Base-by-base conservation (phyloP, 2,329 filamentous ascomycete genomes). In the Phoma sp. region DNA sequence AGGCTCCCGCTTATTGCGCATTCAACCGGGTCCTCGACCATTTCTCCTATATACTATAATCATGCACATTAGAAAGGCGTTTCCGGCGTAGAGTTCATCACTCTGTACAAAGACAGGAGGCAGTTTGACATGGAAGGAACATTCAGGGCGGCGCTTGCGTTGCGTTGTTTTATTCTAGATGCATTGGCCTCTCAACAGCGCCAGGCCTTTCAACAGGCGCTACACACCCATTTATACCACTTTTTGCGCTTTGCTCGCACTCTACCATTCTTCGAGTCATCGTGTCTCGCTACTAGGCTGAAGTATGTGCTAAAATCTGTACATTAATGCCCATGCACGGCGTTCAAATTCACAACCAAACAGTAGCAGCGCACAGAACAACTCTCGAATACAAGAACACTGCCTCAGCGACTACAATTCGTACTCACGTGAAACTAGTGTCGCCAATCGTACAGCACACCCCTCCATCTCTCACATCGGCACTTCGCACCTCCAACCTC, bases 121-220 rank as follows among this genome's bases (percentile, higher is more conserved):
- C 36, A 38, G 17, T 25, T 50, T 12, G 7, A 21, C 39, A 48
- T 21, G 6, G 13, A 36, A n/a, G 43, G 15, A 17, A 17, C 41
- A 32, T 32, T 51, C n/a, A 17, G n/a, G 61, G 63, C 53, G 60
- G 62, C 54, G 46, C 47, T 63, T 45, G 47, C 46, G 46, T 63
- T 53, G 24, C 35, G 21, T 47, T 46, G 36, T 39, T 44, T 61
- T 35, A 37, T 45, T 58, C 61, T 60, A 62, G 58, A 67, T 58
- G 63, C 60, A 61, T 66, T 55, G 55, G 65, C 65, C 64, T 68
- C 39, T 60, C 57, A 60, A 60, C 57, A 60, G 57, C 57, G 51
- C 54, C 53, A 51, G 54, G 56, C 61, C 58, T 64, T 29, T 71
- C 69, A 71, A 70, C 69, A 71, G 69, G 67, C 62, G 57, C 59